These are phyloP conservation scores for Canna indica DNA, from an alignment of 176 grass and related monocot genomes.

Conservation along the genomic window DNA sequence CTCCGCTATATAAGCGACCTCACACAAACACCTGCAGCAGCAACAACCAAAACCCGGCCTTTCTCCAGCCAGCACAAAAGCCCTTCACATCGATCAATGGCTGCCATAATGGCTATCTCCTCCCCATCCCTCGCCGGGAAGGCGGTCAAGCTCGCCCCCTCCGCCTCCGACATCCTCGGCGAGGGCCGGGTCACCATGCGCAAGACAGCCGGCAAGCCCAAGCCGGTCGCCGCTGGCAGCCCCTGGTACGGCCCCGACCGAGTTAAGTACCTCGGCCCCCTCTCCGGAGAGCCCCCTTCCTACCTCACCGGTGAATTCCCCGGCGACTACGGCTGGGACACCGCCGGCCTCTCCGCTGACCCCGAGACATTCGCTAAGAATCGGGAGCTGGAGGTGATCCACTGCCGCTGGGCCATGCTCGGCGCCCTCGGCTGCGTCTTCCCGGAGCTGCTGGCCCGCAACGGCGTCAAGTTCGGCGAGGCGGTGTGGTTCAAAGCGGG, in stretches of 20 bases:
- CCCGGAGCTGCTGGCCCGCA: slow-evolving; percentile 76
- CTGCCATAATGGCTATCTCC: slow-evolving; percentile 11
- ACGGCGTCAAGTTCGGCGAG: slow-evolving; percentile 79
- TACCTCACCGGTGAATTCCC: slow-evolving; percentile 17
- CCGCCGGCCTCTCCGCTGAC: slow-evolving; percentile 10
- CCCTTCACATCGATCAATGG: neutral
- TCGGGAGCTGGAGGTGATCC: slow-evolving; percentile 51
- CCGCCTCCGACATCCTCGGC: neutral
- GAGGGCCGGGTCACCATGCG: slow-evolving; percentile 9
- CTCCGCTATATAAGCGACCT: too few species aligned
- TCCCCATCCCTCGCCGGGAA: slow-evolving; percentile 10
- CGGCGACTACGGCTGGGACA: slow-evolving; percentile 18
- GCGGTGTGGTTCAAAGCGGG: slow-evolving; percentile 95
- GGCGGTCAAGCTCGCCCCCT: slow-evolving; percentile 8
- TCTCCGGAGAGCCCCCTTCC: slow-evolving; percentile 12
- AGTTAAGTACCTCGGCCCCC: slow-evolving; percentile 16
- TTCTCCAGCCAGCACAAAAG: neutral
- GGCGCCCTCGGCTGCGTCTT: slow-evolving; percentile 86
- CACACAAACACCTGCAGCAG: neutral
- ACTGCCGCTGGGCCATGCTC: slow-evolving; percentile 82
- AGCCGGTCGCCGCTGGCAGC: slow-evolving; percentile 5
- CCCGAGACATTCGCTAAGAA: slow-evolving; percentile 22
- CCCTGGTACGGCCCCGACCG: slow-evolving; percentile 19
- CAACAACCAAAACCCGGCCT: neutral
- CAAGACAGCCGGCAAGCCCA: neutral